Conservation (phyloP, 2,329 filamentous ascomycete genomes). For the Xylaria digitata region DNA sequence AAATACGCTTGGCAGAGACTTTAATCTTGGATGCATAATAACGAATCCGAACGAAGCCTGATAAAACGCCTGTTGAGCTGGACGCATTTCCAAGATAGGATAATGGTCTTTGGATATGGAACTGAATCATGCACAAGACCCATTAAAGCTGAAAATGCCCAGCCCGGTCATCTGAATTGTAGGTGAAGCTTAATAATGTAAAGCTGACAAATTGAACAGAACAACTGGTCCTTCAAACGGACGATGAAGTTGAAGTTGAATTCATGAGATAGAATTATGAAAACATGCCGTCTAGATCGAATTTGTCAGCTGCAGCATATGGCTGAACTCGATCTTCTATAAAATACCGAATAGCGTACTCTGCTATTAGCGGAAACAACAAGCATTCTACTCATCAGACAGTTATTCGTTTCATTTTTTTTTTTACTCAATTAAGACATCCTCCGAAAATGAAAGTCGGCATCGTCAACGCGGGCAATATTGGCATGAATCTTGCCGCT, state of each 20-base stretch:
- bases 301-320: constrained; percentile 1
- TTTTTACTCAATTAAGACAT: neutral
- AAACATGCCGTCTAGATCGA: neutral
- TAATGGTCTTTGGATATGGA: too few species aligned
- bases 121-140: neutral
- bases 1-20: too few species aligned
- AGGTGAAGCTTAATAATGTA: neutral
- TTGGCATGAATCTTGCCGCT: constrained; percentile 9
- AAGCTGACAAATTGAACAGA: neutral
- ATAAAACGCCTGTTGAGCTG: too few species aligned
- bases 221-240: neutral
- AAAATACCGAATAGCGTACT: neutral
- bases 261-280: too few species aligned
- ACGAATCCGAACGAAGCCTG: too few species aligned
- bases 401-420: neutral
- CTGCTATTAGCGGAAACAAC: neutral
- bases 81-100: too few species aligned
- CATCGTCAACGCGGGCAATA: constrained; percentile 17
- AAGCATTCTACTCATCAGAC: too few species aligned
- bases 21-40: too few species aligned
- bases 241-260: neutral
- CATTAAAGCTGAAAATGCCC: neutral
- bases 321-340: neutral
- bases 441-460: constrained; percentile 2
- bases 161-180: neutral